These are phyloP conservation scores for Aspergillus versicolor DNA, from an alignment of 2,329 filamentous ascomycete species.

Conservation along the genomic window DNA sequence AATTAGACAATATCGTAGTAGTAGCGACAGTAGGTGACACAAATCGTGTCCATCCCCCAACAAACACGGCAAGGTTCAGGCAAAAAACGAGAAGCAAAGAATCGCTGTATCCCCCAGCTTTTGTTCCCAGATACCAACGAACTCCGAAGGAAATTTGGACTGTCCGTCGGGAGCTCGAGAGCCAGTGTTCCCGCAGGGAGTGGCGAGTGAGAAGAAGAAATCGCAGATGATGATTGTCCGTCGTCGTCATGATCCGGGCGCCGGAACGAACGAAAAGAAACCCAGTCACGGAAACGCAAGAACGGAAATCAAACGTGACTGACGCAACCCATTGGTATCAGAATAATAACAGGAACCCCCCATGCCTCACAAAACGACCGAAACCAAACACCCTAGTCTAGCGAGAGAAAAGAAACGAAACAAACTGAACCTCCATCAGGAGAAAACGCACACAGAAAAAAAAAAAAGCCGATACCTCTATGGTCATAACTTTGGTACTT, in stretches of 20 bases:
- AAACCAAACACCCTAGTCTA: conserved; percentile 35
- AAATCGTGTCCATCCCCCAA: conserved; percentile 16
- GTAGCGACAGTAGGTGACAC: conserved; percentile 24
- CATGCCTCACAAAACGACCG: conserved; percentile 22
- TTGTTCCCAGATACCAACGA: conserved; percentile 20
- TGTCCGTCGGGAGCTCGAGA: conserved; percentile 2
- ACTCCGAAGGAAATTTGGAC: conserved; percentile 9
- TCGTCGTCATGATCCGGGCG: conserved; percentile 1
- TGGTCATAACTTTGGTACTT: conserved; percentile 34
- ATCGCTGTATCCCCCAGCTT: conserved; percentile 13
- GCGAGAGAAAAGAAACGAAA: conserved; percentile 36
- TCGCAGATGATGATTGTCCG: background rate
- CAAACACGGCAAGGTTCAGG: conserved; percentile 6
- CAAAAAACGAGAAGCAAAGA: background rate
- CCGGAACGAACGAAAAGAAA: conserved; percentile 6
- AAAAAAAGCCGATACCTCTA: conserved; percentile 38
- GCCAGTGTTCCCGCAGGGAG: background rate
- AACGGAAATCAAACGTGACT: conserved; percentile 4
- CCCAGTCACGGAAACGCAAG: conserved; percentile 17
- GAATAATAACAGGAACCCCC: conserved; percentile 14
- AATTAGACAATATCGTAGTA: conserved; percentile 25
- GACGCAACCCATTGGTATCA: conserved; percentile 26
- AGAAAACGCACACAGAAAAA: conserved; percentile 1
- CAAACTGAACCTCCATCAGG: conserved; percentile 24
- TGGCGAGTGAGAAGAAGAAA: background rate